These are phyloP conservation scores for Amanita phalloides DNA, from an alignment of 768 basidiomycete species.

Conservation along the genomic window DNA sequence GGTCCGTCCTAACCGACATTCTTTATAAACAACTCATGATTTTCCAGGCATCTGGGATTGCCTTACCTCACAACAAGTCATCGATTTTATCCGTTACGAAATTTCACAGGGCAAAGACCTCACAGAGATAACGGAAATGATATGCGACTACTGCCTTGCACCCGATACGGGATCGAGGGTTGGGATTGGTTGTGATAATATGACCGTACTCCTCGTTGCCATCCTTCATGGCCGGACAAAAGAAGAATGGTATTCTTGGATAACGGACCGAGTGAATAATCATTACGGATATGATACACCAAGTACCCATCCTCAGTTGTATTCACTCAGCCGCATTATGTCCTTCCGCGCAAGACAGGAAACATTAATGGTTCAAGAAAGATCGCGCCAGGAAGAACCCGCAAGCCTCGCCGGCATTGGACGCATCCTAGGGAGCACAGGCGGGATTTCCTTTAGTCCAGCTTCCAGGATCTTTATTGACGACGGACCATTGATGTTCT, in stretches of 20 bases:
- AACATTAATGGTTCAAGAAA: conserved; percentile 35
- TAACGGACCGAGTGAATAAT: conserved; percentile 70
- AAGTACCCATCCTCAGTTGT: conserved; percentile 62
- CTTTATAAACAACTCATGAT: conserved; percentile 2
- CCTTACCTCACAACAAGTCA: conserved; percentile 81
- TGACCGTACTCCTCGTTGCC: conserved; percentile 91
- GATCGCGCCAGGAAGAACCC: conserved; percentile 19
- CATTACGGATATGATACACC: conserved; percentile 76
- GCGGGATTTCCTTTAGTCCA: conserved; percentile 59
- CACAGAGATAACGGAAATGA: conserved; percentile 74
- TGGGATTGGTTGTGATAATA: conserved; percentile 98
- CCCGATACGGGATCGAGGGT: conserved; percentile 85
- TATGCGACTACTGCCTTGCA: conserved; percentile 90
- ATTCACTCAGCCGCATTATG: conserved; percentile 50
- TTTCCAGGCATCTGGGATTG: conserved; percentile 97
- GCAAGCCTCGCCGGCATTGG: conserved; percentile 37
- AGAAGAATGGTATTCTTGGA: conserved; percentile 89
- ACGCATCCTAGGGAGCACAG: conserved; percentile 41
- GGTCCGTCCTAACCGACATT: conserved; percentile 34
- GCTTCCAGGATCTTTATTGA: conserved; percentile 41
- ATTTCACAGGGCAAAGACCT: conserved; percentile 74
- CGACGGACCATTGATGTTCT: conserved; percentile 49
- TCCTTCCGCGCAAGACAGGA: conserved; percentile 55
- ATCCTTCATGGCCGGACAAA: conserved; percentile 79
- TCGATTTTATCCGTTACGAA: conserved; percentile 79